phyloP scores from a whole-genome alignment of 2,329 filamentous ascomycete genomes.

The Elsinoe necatrix region DNA sequence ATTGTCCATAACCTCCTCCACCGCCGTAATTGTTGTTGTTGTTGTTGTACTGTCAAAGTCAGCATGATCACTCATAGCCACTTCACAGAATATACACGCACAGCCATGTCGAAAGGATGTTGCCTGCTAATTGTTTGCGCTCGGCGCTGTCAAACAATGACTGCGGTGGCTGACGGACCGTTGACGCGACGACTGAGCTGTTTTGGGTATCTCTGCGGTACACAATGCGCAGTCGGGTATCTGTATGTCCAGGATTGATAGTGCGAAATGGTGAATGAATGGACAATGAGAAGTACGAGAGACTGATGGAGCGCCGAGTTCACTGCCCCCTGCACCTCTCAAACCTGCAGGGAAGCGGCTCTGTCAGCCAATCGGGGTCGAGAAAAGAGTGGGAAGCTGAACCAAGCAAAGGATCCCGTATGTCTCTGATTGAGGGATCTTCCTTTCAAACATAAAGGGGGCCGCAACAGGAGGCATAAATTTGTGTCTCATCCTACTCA shows the following conservation, averaged over 20 bases:
- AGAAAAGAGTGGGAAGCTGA: constrained; percentile 9
- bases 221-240: not conserved
- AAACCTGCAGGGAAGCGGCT: constrained; percentile 13
- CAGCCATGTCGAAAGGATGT: constrained; percentile 17
- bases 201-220: not conserved
- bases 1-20: constrained; percentile 45
- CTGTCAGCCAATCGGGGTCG: not conserved
- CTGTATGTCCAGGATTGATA: constrained; percentile 10
- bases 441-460: not conserved
- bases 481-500: not conserved
- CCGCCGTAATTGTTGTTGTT: constrained; percentile 6
- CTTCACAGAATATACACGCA: constrained; percentile 1
- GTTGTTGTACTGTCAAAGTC: constrained; percentile 9
- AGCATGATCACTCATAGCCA: not conserved
- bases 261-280: not conserved
- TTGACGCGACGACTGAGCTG: not conserved
- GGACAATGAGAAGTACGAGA: not conserved
- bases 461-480: not conserved
- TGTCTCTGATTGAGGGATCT: not conserved
- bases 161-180: not conserved
- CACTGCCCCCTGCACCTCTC: constrained; percentile 12
- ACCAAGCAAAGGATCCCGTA: not conserved
- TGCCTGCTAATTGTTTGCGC: not conserved
- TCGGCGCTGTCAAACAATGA: not conserved
- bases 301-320: not conserved